Evolutionary conservation across 1,284 basidiomycete genomes (phyloP), one percentile per base, ranked within the genome.

Genomic region (Ceratobasidium sp.): DNA sequence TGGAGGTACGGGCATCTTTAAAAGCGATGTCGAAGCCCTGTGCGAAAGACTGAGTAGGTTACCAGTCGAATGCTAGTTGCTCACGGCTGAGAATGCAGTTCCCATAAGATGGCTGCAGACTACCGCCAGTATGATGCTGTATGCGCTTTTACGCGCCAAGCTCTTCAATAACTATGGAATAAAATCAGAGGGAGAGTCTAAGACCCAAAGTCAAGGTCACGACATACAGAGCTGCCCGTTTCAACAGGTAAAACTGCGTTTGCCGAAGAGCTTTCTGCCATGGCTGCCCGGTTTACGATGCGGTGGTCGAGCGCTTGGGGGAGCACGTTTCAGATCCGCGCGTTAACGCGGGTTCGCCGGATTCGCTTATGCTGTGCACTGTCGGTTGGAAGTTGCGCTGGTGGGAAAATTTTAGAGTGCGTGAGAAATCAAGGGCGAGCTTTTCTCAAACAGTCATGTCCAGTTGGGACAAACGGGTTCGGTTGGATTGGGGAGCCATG

Each of bases 1-100:
- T 64, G 2, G 43, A 46, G 4, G 24, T 64, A 34, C 39, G 24
- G 11, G 16, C 16, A 19, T 61, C 37, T 39, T 39, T 22, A 8
- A 72, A 41, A 16, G 29, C 22, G 22, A 51, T 43, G 22, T 51
- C 56, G 46, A 61, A 72, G 13, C 69, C 69, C 69, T 72, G 27
- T 37, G 9, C 2, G 7, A 39, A 34, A 4, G 4, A 27, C 3
- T 39, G 19, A 53, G n/a, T 22, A 11, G 19, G n/a, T 7, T 14
- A 29, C 22, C n/a, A 19, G 56, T 31, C 14, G 1, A 37, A 0
- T 37, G 4, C 16, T 11, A 2, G 24, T 37, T 37, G 31, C 69
- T 34, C 34, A 62, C 69, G 3, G n/a, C 19, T 13, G 56, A 41
- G 27, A 59, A 72, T 9, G 56, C 69, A 13, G 27, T 24, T 19